phyloP scores from a whole-genome alignment of 176 grass and related monocot species.

The Poa annua region DNA sequence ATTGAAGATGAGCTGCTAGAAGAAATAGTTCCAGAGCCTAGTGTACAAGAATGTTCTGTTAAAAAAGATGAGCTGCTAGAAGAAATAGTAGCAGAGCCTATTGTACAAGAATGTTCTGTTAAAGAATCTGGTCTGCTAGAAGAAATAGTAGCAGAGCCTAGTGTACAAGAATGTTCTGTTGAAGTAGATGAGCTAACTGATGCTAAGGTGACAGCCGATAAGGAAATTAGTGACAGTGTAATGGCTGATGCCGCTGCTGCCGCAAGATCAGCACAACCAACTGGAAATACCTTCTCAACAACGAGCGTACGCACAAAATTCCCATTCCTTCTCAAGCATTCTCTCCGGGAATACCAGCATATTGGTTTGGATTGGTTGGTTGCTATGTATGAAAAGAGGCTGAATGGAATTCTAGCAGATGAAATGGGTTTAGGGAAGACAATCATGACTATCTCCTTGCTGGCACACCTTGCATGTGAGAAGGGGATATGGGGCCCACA shows the following conservation, averaged over 20 bases:
- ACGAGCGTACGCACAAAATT: conserved; percentile 92
- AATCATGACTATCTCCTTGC: conserved; percentile 97
- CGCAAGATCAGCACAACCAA: conserved; percentile 97
- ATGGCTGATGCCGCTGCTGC: conserved; percentile 95
- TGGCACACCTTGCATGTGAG: conserved; percentile 95
- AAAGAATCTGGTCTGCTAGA: background rate
- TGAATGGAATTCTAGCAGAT: conserved; percentile 99
- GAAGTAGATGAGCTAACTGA: conserved; percentile 35
- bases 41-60: conserved; percentile 25
- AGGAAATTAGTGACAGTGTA: conserved; percentile 66
- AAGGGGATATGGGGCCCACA: conserved; percentile 99
- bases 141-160: background rate
- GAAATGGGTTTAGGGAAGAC: conserved; percentile 99
- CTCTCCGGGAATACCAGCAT: conserved; percentile 98
- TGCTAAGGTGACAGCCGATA: conserved; percentile 44
- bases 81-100: background rate
- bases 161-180: conserved; percentile 30
- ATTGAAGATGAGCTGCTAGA: background rate
- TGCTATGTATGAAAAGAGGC: conserved; percentile 96
- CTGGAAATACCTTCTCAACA: conserved; percentile 97
- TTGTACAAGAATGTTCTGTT: conserved; percentile 27
- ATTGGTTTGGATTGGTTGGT: conserved; percentile 98
- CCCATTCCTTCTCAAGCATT: conserved; percentile 97
- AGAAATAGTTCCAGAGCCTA: conserved; percentile 32
- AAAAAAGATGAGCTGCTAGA: background rate